Evolutionary conservation across 164 flowering plant genomes (phyloP).

Genomic region (Sedum album): DNA sequence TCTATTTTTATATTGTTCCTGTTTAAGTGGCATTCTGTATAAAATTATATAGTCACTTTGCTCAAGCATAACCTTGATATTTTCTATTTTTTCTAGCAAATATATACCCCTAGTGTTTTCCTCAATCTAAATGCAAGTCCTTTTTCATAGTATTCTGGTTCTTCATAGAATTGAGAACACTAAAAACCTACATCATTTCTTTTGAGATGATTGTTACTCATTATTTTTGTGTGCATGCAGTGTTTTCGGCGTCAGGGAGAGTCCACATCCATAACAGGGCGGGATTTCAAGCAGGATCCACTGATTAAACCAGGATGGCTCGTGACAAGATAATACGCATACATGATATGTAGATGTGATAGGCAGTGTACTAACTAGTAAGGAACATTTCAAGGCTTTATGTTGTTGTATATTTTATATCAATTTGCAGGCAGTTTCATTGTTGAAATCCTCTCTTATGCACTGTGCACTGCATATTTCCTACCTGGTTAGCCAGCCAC

Average conservation of each 20-base stretch:
- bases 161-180: too few relatives aligned
- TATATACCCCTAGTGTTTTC: too few relatives aligned
- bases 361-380: background rate
- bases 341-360: background rate
- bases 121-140: background rate
- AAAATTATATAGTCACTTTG: too few relatives aligned
- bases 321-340: constrained; percentile 28
- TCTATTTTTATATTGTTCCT: background rate
- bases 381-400: background rate
- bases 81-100: too few relatives aligned
- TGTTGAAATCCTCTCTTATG: background rate
- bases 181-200: background rate
- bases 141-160: too few relatives aligned
- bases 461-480: too few relatives aligned
- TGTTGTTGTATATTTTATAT: background rate
- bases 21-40: background rate
- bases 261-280: constrained; percentile 71
- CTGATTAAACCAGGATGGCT: constrained; percentile 88
- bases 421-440: background rate
- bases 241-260: constrained; percentile 92
- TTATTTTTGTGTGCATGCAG: constrained; percentile 34
- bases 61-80: background rate
- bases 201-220: background rate
- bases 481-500: too few relatives aligned
- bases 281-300: constrained; percentile 55